Evolutionary conservation across 1,284 basidiomycete genomes (phyloP).

Genomic region (Ustilago hordei): DNA sequence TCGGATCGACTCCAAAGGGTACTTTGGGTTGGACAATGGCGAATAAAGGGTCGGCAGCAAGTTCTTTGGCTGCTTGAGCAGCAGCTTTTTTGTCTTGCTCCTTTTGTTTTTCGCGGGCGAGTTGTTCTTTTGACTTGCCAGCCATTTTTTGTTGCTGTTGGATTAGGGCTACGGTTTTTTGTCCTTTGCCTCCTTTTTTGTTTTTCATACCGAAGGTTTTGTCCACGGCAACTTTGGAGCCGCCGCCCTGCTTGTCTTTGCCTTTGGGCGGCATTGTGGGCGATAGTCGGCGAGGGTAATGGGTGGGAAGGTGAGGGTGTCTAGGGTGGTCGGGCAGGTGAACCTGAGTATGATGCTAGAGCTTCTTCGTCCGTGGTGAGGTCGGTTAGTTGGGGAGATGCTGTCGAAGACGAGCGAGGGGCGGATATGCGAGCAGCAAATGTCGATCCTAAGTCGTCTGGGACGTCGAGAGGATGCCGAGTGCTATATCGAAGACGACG

Average conservation of each 20-base stretch:
- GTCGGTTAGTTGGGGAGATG: background rate
- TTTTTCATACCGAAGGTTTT: constrained; percentile 88
- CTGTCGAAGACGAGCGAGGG: background rate
- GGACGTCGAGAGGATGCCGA: background rate
- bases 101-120: constrained; percentile 83
- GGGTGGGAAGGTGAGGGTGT: background rate
- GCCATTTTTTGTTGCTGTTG: constrained; percentile 76
- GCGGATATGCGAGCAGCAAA: too few relatives aligned
- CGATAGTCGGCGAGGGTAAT: background rate
- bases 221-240: constrained; percentile 71
- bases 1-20: constrained; percentile 82
- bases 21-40: constrained; percentile 76
- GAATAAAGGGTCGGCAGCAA: constrained; percentile 61
- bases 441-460: background rate
- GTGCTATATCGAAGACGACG: background rate
- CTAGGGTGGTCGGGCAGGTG: background rate
- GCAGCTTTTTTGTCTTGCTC: constrained; percentile 83
- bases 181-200: constrained; percentile 88
- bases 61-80: constrained; percentile 84
- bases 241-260: constrained; percentile 68
- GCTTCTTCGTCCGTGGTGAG: background rate
- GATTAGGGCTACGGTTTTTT: constrained; percentile 83
- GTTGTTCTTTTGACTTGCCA: constrained; percentile 82
- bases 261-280: constrained; percentile 64
- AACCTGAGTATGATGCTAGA: background rate